Percentiles rank a stretch among this genome's conserved stretches.
Conservation (phyloP, 345 rosid species). For the Kandelia obovata region DNA sequence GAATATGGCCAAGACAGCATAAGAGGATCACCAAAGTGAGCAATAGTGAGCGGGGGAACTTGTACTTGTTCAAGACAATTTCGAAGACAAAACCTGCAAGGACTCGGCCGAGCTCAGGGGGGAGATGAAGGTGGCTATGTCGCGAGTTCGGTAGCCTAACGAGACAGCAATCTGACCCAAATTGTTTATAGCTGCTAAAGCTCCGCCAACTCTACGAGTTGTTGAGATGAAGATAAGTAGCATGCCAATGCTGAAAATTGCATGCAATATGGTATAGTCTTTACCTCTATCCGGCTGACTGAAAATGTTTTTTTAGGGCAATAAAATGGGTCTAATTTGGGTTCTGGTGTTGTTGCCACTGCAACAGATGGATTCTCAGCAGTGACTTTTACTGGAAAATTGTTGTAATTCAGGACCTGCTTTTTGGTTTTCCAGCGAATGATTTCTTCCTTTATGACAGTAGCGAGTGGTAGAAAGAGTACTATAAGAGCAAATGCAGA, state of each 20-base stretch:
- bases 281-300: conserved; percentile 17
- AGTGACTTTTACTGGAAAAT: background rate
- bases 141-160: conserved; percentile 14
- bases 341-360: background rate
- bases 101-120: conserved; percentile 20
- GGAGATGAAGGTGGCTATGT: conserved; percentile 17
- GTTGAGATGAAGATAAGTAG: conserved; percentile 18
- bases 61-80: conserved; percentile 10
- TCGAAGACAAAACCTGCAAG: conserved; percentile 22
- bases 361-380: conserved; percentile 13
- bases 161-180: conserved; percentile 22
- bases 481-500: conserved; percentile 3
- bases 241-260: conserved; percentile 20
- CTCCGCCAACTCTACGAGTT: conserved; percentile 22
- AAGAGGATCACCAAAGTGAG: conserved; percentile 11
- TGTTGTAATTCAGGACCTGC: background rate
- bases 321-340: background rate
- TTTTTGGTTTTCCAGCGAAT: conserved; percentile 7
- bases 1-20: conserved; percentile 16
- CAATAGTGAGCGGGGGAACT: conserved; percentile 14
- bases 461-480: conserved; percentile 18
- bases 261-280: conserved; percentile 19
- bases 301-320: conserved; percentile 13
- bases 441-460: conserved; percentile 21
- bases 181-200: conserved; percentile 22